phyloP scores from a whole-genome alignment of 164 flowering plant species.

The Vitis vinifera region ASM3070453v1 NC_081809.1:4251001-4251500 shows the following conservation, averaged over 20 bases:
- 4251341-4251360: conserved; percentile 91
- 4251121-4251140: too few species aligned
- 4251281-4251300: conserved; percentile 61
- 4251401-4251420: not conserved
- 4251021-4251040: not conserved
- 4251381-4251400: conserved; percentile 96
- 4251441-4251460: not conserved
- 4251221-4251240: not conserved
- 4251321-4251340: conserved; percentile 96
- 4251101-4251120: too few species aligned
- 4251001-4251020: conserved; percentile 7
- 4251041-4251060: not conserved
- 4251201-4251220: not conserved
- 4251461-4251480: conserved; percentile 10
- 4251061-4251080: too few species aligned
- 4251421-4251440: too few species aligned
- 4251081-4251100: too few species aligned
- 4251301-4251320: conserved; percentile 91
- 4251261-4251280: conserved; percentile 7
- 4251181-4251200: not conserved
- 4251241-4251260: not conserved
- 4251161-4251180: not conserved
- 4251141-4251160: too few species aligned
- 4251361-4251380: conserved; percentile 73
- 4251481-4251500: conserved; percentile 5